phyloP scores from a whole-genome alignment of 148 eudicot species.

The Nepenthes gracilis region DNA sequence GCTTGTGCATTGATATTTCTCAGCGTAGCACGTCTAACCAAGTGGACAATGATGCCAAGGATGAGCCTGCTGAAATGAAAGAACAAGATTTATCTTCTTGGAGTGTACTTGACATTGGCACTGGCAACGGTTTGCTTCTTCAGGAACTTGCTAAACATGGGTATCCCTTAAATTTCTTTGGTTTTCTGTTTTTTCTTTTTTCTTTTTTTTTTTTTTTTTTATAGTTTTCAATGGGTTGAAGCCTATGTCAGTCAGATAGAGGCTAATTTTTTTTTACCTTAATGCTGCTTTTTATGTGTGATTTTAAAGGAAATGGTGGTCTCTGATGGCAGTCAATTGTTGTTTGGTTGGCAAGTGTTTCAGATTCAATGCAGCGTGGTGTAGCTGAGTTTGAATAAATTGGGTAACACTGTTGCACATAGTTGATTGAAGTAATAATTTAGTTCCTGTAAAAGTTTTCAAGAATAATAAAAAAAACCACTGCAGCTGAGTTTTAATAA shows the following conservation, averaged over 20 bases:
- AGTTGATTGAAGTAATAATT: no score
- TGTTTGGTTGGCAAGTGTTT: no score
- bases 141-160: constrained; percentile 96
- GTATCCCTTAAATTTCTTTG: constrained; percentile 27
- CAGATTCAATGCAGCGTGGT: no score
- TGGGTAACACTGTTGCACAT: no score
- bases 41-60: constrained; percentile 22
- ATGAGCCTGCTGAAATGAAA: constrained; percentile 29
- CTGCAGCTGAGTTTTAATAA: no score
- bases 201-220: neutral
- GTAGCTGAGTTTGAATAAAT: no score
- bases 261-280: neutral
- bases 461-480: no score
- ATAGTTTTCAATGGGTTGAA: neutral
- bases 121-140: constrained; percentile 96
- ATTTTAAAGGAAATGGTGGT: no score
- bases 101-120: constrained; percentile 94
- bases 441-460: no score
- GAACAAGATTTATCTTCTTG: constrained; percentile 50
- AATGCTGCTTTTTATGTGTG: no score
- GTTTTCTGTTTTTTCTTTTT: constrained; percentile 1
- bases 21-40: constrained; percentile 43
- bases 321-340: no score
- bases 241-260: neutral
- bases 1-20: constrained; percentile 54